Evolutionary conservation across 2,329 filamentous ascomycete species (phyloP).

Genomic region (Alternaria arborescens): DNA sequence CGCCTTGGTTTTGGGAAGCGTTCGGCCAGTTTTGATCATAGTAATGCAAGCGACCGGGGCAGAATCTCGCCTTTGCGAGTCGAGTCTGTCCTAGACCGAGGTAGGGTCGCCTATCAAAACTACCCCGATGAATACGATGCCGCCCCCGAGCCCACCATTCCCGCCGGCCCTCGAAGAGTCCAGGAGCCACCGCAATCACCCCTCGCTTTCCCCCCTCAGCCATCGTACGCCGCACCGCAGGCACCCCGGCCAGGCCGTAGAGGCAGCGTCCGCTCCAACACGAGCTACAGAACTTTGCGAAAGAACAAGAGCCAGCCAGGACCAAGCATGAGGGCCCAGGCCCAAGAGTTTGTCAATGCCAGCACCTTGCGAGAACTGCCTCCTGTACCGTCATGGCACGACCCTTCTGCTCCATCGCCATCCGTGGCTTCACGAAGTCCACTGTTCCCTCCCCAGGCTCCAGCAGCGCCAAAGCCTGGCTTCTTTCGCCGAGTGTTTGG

Average conservation of each 20-base stretch:
- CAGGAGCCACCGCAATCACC: constrained; percentile 55
- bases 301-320: constrained; percentile 56
- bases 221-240: constrained; percentile 50
- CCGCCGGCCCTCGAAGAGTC: constrained; percentile 74
- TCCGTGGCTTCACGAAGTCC: constrained; percentile 62
- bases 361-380: constrained; percentile 55
- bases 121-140: constrained; percentile 74
- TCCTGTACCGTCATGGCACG: constrained; percentile 56
- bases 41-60: constrained; percentile 30
- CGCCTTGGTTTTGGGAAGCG: constrained; percentile 65
- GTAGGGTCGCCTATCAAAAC: constrained; percentile 53
- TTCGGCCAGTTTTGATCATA: constrained; percentile 78
- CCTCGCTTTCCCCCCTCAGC: constrained; percentile 50
- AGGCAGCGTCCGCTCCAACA: constrained; percentile 67
- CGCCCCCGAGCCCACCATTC: constrained; percentile 85
- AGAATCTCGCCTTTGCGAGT: constrained; percentile 44
- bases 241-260: constrained; percentile 60
- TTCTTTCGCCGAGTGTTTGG: constrained; percentile 96
- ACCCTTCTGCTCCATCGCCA: constrained; percentile 63
- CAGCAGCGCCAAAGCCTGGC: constrained; percentile 71
- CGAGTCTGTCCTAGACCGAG: constrained; percentile 56
- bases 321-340: constrained; percentile 55
- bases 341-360: constrained; percentile 59
- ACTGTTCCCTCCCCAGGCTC: constrained; percentile 51
- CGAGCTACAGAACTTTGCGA: constrained; percentile 53